phyloP scores from a whole-genome alignment of 2,329 filamentous ascomycete genomes.

The Neonectria faginata region DNA sequence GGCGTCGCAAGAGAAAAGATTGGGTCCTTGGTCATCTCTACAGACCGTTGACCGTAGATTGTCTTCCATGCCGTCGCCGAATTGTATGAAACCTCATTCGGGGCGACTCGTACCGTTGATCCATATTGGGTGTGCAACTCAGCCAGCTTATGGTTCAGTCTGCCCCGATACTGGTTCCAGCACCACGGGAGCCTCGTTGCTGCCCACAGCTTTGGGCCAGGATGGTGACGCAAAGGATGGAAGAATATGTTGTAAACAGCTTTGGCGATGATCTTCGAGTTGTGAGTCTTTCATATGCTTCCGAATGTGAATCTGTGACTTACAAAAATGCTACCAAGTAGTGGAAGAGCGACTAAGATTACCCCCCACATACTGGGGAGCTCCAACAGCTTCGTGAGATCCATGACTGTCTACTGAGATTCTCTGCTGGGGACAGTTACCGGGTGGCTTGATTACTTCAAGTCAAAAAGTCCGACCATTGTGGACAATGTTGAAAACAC shows the following conservation, averaged over 20 bases:
- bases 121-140: constrained; percentile 36
- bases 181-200: constrained; percentile 35
- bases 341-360: neutral
- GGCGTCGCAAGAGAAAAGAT: constrained; percentile 37
- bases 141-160: constrained; percentile 30
- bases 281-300: neutral
- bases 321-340: constrained; percentile 9
- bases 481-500: neutral
- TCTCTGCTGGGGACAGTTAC: too few species aligned
- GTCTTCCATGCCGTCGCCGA: constrained; percentile 34
- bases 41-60: constrained; percentile 32
- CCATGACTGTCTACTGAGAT: neutral
- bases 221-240: constrained; percentile 30
- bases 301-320: neutral
- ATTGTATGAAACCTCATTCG: constrained; percentile 35
- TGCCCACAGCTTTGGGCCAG: constrained; percentile 33
- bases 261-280: neutral
- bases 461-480: neutral
- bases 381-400: neutral
- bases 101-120: constrained; percentile 32
- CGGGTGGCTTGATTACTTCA: neutral
- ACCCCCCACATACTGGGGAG: constrained; percentile 8
- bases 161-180: constrained; percentile 34
- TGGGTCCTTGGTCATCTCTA: constrained; percentile 38
- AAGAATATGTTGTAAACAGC: constrained; percentile 30